Base-by-base conservation (phyloP, 345 rosid genomes). In the Ceriops decandra region DNA sequence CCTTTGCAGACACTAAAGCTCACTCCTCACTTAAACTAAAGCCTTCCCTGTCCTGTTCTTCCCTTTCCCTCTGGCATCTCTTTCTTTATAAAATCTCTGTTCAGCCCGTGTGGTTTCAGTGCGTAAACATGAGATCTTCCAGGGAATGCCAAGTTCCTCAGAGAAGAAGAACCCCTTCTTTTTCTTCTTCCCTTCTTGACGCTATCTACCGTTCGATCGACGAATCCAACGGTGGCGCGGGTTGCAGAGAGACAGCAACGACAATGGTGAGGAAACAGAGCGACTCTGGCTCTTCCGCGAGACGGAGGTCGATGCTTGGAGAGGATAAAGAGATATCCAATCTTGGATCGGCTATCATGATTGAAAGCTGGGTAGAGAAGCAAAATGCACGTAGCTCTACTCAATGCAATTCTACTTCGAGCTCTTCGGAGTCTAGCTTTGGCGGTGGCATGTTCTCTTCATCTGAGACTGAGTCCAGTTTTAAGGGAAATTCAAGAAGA, bases 111-210 rank as follows among this genome's bases (percentile, higher is more conserved):
- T 2, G 36, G 35, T 61, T 52, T 19, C 15, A 2, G 36, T 35
- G 51, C 19, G 20, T 21, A 36, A 64, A 54, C 61, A 86, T 82
- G 90, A 73, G 76, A 65, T 77, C 78, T 56, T 38, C 72, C 0
- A 21, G 60, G 63, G 76, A 71, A 8, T n/a, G 59, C 26, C 54
- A 80, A 1, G 11, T 76, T 51, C 83, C 85, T 70, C 97, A 82
- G 21, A 86, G 84, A 57, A 89, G 87, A 68, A 84, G 89, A 75
- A 82, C 90, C 58, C 90, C 93, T 27, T 92, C 98, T 49, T 92
- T 92, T 82, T 92, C 98, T 69, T 89, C 98, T 5, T 80, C 87
- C 57, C 81, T 89, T 54, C 92, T 92, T 19, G 98, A 92, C 35
- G 68, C 93, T 46, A 83, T 92, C 56, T 86, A 81, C 72, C 90